Conservation (phyloP, 1,284 basidiomycete species). For the Naganishia sp. region DNA sequence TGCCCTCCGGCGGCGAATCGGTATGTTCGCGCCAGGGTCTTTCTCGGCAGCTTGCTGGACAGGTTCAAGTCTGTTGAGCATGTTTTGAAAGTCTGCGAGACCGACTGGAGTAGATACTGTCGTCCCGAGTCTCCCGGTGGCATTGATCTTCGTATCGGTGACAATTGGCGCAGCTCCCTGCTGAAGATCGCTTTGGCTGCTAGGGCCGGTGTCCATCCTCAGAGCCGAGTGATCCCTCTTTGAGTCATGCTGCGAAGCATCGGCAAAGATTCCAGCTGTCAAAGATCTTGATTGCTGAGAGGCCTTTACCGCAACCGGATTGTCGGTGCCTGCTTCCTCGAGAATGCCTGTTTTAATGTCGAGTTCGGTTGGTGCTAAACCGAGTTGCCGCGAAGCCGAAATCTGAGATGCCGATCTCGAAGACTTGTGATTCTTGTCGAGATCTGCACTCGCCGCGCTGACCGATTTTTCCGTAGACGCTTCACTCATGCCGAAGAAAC, state of each 20-base stretch:
- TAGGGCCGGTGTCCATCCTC: constrained; percentile 9
- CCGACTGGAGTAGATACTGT: constrained; percentile 9
- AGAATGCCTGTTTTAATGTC: background rate
- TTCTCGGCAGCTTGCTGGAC: background rate
- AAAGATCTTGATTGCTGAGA: constrained; percentile 14
- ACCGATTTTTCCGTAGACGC: constrained; percentile 10
- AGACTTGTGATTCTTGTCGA: background rate
- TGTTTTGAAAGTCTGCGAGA: constrained; percentile 6
- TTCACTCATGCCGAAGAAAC: constrained; percentile 29
- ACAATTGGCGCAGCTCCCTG: background rate
- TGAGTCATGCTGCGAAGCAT: background rate
- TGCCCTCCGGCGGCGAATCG: constrained; percentile 14
- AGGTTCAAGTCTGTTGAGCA: constrained; percentile 18
- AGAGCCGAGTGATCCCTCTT: background rate
- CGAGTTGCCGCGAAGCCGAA: constrained; percentile 20
- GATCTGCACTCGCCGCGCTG: background rate
- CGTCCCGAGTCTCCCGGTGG: constrained; percentile 3
- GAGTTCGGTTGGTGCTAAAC: constrained; percentile 19
- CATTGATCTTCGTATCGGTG: background rate
- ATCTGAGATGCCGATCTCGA: background rate
- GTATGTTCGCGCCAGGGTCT: background rate
- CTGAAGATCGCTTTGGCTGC: background rate
- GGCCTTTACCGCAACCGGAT: background rate
- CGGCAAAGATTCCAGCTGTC: background rate
- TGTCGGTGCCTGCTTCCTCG: background rate